These are phyloP conservation scores for Aspergillus hiratsukae DNA, from an alignment of 2,329 filamentous ascomycete genomes.

Conservation along the genomic window DNA sequence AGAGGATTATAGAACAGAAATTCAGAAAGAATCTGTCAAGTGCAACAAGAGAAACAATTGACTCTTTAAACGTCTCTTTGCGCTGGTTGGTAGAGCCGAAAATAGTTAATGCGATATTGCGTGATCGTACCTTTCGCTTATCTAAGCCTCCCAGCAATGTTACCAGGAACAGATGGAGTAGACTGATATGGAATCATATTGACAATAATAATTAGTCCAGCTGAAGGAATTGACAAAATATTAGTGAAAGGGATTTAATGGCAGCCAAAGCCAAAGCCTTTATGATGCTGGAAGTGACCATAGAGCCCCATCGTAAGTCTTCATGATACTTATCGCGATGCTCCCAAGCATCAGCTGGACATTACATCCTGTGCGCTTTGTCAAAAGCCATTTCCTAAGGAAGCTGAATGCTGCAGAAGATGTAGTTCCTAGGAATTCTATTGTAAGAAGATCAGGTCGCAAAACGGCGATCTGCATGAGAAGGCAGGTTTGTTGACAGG, in stretches of 20 bases:
- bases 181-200: neutral
- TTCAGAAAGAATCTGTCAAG: neutral
- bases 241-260: neutral
- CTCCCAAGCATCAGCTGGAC: neutral
- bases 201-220: neutral
- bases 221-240: neutral
- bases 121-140: constrained; percentile 23
- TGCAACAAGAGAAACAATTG: neutral
- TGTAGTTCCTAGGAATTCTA: neutral
- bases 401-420: neutral
- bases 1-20: constrained; percentile 6
- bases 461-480: neutral
- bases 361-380: neutral
- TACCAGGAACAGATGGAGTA: neutral
- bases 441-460: neutral
- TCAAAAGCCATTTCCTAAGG: neutral
- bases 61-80: constrained; percentile 20
- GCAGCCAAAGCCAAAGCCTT: neutral
- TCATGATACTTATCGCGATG: neutral
- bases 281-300: neutral
- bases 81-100: constrained; percentile 12
- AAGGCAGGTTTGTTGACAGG: neutral
- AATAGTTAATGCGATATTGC: constrained; percentile 28
- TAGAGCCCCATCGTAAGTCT: neutral
- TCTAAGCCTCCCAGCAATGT: constrained; percentile 11